These are phyloP conservation scores for Aurantiochytrium sp. DNA, from an alignment of 108 stramenopile genomes.

Conservation along the genomic window DNA sequence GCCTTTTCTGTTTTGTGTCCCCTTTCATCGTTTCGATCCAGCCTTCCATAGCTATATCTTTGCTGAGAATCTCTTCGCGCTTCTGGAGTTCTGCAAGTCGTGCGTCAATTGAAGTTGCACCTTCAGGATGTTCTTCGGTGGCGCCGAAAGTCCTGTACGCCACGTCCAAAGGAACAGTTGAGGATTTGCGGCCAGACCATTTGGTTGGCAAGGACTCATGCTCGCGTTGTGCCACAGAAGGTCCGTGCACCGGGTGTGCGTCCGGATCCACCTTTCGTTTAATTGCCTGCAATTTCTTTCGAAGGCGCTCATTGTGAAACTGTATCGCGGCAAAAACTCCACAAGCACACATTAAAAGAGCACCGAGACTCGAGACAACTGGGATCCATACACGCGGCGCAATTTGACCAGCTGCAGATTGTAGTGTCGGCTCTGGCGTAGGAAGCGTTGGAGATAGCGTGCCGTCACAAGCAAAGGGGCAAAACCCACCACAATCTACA, in stretches of 20 bases:
- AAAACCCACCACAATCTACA: background rate
- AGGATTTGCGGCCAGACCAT: background rate
- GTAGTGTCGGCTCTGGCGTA: too few species aligned
- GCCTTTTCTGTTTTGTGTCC: background rate
- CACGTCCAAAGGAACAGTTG: too few species aligned
- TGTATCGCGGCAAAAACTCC: too few species aligned
- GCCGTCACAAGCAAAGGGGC: background rate
- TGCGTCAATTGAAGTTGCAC: background rate
- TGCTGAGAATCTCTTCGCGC: background rate
- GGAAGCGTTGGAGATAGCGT: background rate
- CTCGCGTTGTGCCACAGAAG: background rate
- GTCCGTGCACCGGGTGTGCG: background rate
- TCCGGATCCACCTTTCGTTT: background rate
- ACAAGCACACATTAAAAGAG: background rate
- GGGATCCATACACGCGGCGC: background rate
- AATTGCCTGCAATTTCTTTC: background rate
- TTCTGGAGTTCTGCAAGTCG: background rate
- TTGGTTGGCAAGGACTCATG: background rate
- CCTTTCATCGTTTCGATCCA: background rate
- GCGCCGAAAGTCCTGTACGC: too few species aligned
- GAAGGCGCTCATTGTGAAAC: background rate
- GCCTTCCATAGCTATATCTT: background rate
- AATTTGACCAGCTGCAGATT: too few species aligned
- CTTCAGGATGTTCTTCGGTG: too few species aligned
- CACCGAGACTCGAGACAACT: background rate